A percentile compares a stretch with the other conserved stretches of the same genome.
phyloP scores from a whole-genome alignment of 83 land plant species.

The Thuja plicata region DNA sequence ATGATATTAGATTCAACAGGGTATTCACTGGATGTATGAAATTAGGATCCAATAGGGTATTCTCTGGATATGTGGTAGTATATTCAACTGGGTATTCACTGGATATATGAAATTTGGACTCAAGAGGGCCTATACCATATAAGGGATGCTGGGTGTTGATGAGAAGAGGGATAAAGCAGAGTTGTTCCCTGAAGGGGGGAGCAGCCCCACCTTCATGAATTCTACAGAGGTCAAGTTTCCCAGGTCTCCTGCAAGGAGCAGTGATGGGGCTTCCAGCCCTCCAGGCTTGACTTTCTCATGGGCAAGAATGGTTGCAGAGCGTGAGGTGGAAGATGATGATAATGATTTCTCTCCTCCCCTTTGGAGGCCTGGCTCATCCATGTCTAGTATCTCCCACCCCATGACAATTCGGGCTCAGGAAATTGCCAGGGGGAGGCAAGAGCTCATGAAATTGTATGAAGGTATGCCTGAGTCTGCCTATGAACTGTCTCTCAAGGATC shows the following conservation, averaged over 20 bases:
- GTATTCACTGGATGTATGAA: no score
- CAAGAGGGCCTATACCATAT: not conserved
- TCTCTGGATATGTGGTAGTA: no score
- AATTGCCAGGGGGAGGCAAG: slow-evolving; percentile 34
- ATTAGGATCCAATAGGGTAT: no score
- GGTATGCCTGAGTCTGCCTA: slow-evolving; percentile 47
- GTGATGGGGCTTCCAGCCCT: not conserved
- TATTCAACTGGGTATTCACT: no score
- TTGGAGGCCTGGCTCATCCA: slow-evolving; percentile 14
- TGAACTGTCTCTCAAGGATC: slow-evolving; percentile 48
- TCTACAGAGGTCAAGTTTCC: not conserved
- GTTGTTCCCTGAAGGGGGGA: not conserved
- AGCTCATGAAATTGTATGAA: slow-evolving; percentile 39
- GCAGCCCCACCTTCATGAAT: not conserved
- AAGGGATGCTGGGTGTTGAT: not conserved
- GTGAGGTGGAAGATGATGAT: not conserved
- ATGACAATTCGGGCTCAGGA: slow-evolving; percentile 23
- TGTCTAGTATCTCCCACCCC: not conserved
- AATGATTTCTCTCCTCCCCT: not conserved
- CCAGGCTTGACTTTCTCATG: not conserved
- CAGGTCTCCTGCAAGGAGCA: not conserved
- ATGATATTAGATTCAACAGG: no score
- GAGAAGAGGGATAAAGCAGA: not conserved
- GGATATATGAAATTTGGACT: not conserved
- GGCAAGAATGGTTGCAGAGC: not conserved